Conservation (phyloP, 257 asterid species). For the Rehmannia glutinosa region DNA sequence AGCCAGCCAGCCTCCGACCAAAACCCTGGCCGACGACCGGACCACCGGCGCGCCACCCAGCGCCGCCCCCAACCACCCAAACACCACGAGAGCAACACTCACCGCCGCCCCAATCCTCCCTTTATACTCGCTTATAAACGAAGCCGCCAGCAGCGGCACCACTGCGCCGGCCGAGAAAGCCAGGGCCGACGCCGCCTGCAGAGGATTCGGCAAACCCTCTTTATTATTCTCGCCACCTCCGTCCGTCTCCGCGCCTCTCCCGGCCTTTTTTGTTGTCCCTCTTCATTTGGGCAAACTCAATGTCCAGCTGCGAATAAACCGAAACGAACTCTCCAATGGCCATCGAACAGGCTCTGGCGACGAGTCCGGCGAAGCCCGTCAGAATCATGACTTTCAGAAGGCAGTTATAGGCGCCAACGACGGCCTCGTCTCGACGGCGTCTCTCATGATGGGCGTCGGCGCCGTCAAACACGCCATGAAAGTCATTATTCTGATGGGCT, state of each 20-base stretch:
- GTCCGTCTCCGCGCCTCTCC: neutral
- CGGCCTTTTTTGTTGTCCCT: slow-evolving; percentile 23
- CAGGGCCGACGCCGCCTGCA: slow-evolving; percentile 49
- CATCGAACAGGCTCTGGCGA: slow-evolving; percentile 53
- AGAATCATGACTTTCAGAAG: slow-evolving; percentile 49
- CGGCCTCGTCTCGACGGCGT: slow-evolving; percentile 52
- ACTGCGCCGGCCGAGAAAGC: slow-evolving; percentile 42
- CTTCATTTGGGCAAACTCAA: slow-evolving; percentile 37
- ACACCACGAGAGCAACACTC: slow-evolving; percentile 34
- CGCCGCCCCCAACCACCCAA: slow-evolving; percentile 56
- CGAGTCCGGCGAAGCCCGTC: slow-evolving; percentile 49
- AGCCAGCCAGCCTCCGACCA: slow-evolving; percentile 73
- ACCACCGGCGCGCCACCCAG: slow-evolving; percentile 43
- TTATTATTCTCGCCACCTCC: neutral
- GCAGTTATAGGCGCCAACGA: slow-evolving; percentile 51
- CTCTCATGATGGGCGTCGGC: slow-evolving; percentile 51
- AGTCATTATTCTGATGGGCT: slow-evolving; percentile 49
- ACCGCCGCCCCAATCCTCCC: slow-evolving; percentile 38
- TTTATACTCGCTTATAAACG: slow-evolving; percentile 36
- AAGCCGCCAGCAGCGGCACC: slow-evolving; percentile 52
- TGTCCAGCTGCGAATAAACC: slow-evolving; percentile 47
- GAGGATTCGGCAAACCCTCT: slow-evolving; percentile 35
- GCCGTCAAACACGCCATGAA: slow-evolving; percentile 43
- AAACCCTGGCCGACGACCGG: slow-evolving; percentile 41
- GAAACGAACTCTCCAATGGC: slow-evolving; percentile 55